A percentile compares a stretch with the other conserved stretches of the same genome.
These are phyloP conservation scores for Alternaria arborescens DNA, from an alignment of 2,329 filamentous ascomycete genomes.

Conservation along the genomic window DNA sequence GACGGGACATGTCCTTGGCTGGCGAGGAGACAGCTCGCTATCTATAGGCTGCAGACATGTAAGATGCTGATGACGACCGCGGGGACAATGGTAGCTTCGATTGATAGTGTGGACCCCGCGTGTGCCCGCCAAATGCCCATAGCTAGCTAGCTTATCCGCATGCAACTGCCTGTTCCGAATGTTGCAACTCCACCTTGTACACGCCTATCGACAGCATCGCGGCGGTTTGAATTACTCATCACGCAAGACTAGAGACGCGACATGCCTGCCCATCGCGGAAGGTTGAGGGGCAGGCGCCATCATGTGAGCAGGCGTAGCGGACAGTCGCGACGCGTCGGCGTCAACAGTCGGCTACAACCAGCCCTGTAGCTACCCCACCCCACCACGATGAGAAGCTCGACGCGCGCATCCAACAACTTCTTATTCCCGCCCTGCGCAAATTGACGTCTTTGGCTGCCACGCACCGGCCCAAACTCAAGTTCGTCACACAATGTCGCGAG, in stretches of 20 bases:
- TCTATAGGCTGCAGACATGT: constrained; percentile 25
- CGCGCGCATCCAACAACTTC: constrained; percentile 1
- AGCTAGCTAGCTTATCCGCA: constrained; percentile 25
- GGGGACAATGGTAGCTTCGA: constrained; percentile 13
- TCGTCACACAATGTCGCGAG: constrained; percentile 1
- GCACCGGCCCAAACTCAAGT: neutral
- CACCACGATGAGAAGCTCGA: constrained; percentile 17
- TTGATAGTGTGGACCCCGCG: constrained; percentile 29
- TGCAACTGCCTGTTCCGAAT: constrained; percentile 36
- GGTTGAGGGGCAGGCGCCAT: neutral
- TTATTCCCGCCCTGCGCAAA: neutral
- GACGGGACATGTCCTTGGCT: constrained; percentile 32
- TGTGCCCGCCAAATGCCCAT: constrained; percentile 15
- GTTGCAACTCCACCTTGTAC: constrained; percentile 19
- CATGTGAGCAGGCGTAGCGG: constrained; percentile 8
- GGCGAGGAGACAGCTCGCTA: constrained; percentile 31
- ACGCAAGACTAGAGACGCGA: neutral
- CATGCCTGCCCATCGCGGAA: neutral
- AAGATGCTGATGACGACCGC: constrained; percentile 16
- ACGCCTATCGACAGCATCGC: constrained; percentile 19
- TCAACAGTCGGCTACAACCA: neutral
- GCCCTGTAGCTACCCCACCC: constrained; percentile 27
- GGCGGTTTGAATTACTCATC: neutral
- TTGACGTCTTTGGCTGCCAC: neutral
- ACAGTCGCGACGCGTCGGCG: constrained; percentile 17